Evolutionary conservation across 2,329 filamentous ascomycete genomes (phyloP).

Genomic region (Colletotrichum cordylinicola): DNA sequence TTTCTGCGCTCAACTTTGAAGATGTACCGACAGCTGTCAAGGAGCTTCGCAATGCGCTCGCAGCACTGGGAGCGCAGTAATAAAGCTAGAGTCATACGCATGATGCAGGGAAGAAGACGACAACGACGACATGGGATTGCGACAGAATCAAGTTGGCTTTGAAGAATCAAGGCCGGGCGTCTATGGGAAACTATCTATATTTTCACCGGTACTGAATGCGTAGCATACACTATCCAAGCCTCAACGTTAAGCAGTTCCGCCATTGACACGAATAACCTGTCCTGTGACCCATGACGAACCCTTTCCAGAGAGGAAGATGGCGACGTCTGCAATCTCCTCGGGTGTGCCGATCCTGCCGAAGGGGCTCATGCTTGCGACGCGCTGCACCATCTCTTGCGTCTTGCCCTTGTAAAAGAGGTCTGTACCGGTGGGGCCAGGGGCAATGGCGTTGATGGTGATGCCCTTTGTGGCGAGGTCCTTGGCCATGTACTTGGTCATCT

Average conservation of each 20-base stretch:
- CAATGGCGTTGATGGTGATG: constrained; percentile 49
- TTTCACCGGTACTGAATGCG: background rate
- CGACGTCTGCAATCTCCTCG: constrained; percentile 48
- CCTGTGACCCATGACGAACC: constrained; percentile 50
- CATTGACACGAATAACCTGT: constrained; percentile 44
- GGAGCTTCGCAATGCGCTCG: constrained; percentile 79
- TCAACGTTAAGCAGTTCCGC: constrained; percentile 29
- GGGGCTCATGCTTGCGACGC: constrained; percentile 33
- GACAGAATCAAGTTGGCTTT: background rate
- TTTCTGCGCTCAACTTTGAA: constrained; percentile 95
- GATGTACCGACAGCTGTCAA: constrained; percentile 89
- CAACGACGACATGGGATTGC: background rate
- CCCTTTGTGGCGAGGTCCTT: constrained; percentile 57
- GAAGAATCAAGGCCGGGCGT: background rate
- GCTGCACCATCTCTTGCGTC: constrained; percentile 48
- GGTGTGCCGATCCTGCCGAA: constrained; percentile 26
- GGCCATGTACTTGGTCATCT: constrained; percentile 59
- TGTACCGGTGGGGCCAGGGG: constrained; percentile 54
- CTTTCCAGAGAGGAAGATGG: constrained; percentile 31
- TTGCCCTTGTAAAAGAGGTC: constrained; percentile 61
- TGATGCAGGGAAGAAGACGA: background rate
- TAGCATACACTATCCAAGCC: background rate
- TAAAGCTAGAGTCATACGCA: background rate
- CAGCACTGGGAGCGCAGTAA: constrained; percentile 65
- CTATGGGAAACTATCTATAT: background rate